A percentile compares a stretch with the other conserved stretches of the same genome.
phyloP scores from a whole-genome alignment of 371 early-diverging fungal species.

The Encephalitozoon romaleae region DNA sequence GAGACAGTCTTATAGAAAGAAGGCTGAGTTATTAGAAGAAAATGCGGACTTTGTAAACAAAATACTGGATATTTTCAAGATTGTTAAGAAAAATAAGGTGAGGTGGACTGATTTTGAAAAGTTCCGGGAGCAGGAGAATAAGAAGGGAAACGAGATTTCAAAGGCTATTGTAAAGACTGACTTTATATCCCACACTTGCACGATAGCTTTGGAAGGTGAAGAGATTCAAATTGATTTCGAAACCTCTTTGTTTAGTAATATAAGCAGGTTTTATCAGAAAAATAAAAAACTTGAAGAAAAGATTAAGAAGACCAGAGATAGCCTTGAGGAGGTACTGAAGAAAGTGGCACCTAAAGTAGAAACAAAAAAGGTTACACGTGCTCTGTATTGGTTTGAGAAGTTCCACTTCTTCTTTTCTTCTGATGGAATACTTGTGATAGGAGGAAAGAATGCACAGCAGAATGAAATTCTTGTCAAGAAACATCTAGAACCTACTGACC shows the following conservation, averaged over 20 bases:
- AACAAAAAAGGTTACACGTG: slow-evolving; percentile 61
- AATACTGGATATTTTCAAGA: slow-evolving; percentile 43
- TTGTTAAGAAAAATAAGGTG: slow-evolving; percentile 48
- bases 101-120: slow-evolving; percentile 57
- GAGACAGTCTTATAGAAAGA: slow-evolving; percentile 5
- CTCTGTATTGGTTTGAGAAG: slow-evolving; percentile 96
- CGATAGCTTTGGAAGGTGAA: slow-evolving; percentile 31
- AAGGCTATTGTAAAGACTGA: slow-evolving; percentile 48
- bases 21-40: slow-evolving; percentile 34
- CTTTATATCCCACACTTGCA: slow-evolving; percentile 51
- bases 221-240: slow-evolving; percentile 33
- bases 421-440: slow-evolving; percentile 83
- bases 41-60: slow-evolving; percentile 38
- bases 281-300: slow-evolving; percentile 57
- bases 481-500: slow-evolving; percentile 65
- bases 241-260: slow-evolving; percentile 26
- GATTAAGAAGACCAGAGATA: slow-evolving; percentile 50
- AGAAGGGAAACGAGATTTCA: slow-evolving; percentile 39
- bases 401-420: slow-evolving; percentile 85
- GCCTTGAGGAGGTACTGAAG: slow-evolving; percentile 46
- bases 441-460: slow-evolving; percentile 86
- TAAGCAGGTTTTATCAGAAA: slow-evolving; percentile 47
- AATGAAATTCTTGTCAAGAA: slow-evolving; percentile 86
- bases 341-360: slow-evolving; percentile 32
- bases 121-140: slow-evolving; percentile 54